phyloP scores from a whole-genome alignment of 306 rosid species.

The Quercus agrifolia region DNA sequence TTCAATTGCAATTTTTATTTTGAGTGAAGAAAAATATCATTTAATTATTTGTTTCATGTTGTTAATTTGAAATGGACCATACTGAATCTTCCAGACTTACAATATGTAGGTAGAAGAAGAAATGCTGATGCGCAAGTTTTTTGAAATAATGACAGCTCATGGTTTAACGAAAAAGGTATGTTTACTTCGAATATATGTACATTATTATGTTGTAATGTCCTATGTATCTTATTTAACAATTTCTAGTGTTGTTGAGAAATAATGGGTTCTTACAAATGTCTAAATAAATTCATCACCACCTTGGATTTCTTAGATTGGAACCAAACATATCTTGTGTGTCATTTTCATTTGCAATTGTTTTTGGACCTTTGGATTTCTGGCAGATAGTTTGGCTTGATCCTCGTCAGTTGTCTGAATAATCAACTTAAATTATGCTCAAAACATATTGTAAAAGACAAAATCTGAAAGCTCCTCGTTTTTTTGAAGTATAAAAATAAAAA shows the following conservation, averaged over 20 bases:
- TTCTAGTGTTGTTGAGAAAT: background rate
- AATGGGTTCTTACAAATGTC: background rate
- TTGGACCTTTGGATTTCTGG: background rate
- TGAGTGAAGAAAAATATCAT: background rate
- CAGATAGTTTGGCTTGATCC: background rate
- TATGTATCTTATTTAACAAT: background rate
- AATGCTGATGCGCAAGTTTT: conserved; percentile 54
- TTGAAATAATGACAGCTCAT: conserved; percentile 41
- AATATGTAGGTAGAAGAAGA: conserved; percentile 53
- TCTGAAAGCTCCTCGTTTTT: background rate
- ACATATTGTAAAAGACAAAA: background rate
- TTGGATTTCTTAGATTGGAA: background rate
- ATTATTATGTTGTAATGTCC: background rate
- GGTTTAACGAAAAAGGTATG: conserved; percentile 35
- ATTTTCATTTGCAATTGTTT: background rate
- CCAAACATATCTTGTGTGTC: background rate
- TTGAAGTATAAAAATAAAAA: too few species aligned
- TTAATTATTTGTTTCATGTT: background rate
- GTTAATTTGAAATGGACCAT: background rate
- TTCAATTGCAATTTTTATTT: background rate
- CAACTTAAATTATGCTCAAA: background rate
- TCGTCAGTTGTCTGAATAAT: background rate
- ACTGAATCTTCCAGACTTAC: background rate
- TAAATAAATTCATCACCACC: background rate
- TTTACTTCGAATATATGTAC: background rate